These are phyloP conservation scores for Paspalum vaginatum DNA, from an alignment of 176 grass and related monocot genomes.

Conservation along the genomic window DNA sequence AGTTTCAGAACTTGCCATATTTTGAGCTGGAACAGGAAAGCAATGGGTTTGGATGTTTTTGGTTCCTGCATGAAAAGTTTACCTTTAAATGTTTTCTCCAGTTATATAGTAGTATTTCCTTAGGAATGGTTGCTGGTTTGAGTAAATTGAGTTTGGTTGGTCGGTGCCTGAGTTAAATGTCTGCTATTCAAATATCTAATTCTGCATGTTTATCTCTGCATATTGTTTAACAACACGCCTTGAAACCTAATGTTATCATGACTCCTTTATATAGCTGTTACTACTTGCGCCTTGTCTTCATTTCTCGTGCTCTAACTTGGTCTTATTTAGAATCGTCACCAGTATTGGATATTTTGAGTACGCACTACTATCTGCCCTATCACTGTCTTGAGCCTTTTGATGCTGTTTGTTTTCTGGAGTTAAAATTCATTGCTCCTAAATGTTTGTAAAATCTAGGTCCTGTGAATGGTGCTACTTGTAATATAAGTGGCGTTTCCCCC, in stretches of 20 bases:
- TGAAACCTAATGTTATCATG: slow-evolving; percentile 16
- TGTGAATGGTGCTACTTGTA: too few species aligned
- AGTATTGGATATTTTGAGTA: too few species aligned
- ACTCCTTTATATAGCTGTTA: slow-evolving; percentile 22
- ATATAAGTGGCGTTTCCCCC: too few species aligned
- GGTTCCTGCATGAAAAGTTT: background rate
- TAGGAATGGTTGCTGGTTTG: slow-evolving; percentile 12
- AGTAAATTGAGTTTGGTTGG: background rate
- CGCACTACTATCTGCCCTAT: too few species aligned
- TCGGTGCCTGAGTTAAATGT: slow-evolving; percentile 21
- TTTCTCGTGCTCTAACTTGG: too few species aligned
- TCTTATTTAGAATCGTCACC: too few species aligned
- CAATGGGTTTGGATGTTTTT: background rate
- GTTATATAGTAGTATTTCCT: slow-evolving; percentile 5
- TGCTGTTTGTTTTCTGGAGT: too few species aligned
- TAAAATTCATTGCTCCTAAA: too few species aligned
- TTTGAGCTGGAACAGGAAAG: slow-evolving; percentile 27
- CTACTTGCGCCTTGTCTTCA: background rate
- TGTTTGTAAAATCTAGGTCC: too few species aligned
- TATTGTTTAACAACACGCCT: slow-evolving; percentile 4
- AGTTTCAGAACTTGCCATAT: background rate
- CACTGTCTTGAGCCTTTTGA: too few species aligned
- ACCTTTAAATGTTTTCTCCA: background rate
- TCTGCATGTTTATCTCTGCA: background rate
- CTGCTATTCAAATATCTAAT: slow-evolving; percentile 20